Conservation (phyloP, 2,329 filamentous ascomycete genomes). For the Zymoseptoria crescenta region DNA sequence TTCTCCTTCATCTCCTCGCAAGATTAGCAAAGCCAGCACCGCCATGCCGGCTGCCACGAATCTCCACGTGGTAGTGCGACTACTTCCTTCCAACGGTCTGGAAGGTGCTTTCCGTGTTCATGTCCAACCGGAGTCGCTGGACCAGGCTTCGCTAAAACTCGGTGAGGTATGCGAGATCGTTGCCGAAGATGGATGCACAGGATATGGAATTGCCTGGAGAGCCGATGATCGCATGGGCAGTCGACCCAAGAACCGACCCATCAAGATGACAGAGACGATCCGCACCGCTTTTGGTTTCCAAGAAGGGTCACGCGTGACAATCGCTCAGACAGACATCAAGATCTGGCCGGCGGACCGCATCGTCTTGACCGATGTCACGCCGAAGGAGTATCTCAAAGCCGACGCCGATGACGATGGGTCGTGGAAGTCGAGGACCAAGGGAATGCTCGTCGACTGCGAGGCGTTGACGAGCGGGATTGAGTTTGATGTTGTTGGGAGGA, state of each 20-base stretch:
- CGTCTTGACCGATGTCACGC: constrained; percentile 53
- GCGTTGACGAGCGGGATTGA: constrained; percentile 62
- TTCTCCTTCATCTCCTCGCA: background rate
- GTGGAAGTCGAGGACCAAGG: constrained; percentile 23
- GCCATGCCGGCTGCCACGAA: constrained; percentile 11
- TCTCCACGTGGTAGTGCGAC: constrained; percentile 45
- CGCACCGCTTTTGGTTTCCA: constrained; percentile 66
- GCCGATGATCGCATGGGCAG: constrained; percentile 41
- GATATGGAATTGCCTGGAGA: constrained; percentile 56
- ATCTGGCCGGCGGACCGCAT: constrained; percentile 52
- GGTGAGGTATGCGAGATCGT: constrained; percentile 52
- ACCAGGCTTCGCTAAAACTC: constrained; percentile 47
- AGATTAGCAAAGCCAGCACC: background rate
- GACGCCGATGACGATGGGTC: constrained; percentile 27
- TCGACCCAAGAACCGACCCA: constrained; percentile 59
- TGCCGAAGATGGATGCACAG: constrained; percentile 36
- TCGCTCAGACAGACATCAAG: constrained; percentile 46
- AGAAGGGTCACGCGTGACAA: constrained; percentile 60
- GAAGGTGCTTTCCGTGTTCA: constrained; percentile 54
- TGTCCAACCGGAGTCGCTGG: constrained; percentile 49
- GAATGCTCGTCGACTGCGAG: constrained; percentile 42
- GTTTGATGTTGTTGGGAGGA: constrained; percentile 54
- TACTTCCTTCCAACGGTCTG: constrained; percentile 29
- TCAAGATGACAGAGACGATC: constrained; percentile 64
- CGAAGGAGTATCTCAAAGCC: constrained; percentile 18